Conservation (phyloP, 1,284 basidiomycete species). For the Naganishia sp. region DNA sequence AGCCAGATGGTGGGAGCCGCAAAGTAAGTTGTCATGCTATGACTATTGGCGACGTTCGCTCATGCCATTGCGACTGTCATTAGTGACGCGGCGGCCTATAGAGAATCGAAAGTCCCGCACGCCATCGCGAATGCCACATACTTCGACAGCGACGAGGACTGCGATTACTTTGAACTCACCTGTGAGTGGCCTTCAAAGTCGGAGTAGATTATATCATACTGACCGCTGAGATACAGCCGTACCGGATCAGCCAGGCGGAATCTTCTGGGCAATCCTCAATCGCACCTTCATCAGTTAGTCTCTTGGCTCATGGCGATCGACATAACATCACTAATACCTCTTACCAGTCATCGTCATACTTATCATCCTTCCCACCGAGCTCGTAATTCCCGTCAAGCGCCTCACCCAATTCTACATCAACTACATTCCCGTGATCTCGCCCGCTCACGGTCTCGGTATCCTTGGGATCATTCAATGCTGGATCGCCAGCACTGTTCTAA, state of each 20-base stretch:
- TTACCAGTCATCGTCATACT: constrained; percentile 65
- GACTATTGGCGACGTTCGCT: not conserved
- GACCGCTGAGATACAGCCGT: constrained; percentile 58
- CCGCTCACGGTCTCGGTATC: constrained; percentile 76
- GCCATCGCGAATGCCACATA: constrained; percentile 4
- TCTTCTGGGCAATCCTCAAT: constrained; percentile 81
- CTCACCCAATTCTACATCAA: constrained; percentile 64
- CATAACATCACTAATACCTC: not conserved
- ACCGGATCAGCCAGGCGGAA: constrained; percentile 79
- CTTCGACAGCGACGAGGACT: constrained; percentile 52
- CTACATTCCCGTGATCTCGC: constrained; percentile 82
- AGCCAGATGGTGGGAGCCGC: constrained; percentile 78
- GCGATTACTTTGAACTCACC: constrained; percentile 71
- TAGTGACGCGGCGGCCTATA: constrained; percentile 67
- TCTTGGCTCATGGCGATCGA: not conserved
- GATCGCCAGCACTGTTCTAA: constrained; percentile 75
- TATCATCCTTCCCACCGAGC: constrained; percentile 68
- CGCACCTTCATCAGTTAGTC: constrained; percentile 67
- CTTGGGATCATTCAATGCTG: constrained; percentile 79
- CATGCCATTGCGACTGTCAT: not conserved
- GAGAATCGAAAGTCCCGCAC: constrained; percentile 34
- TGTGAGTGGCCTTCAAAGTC: constrained; percentile 24
- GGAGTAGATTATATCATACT: not conserved
- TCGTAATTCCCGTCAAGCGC: constrained; percentile 54
- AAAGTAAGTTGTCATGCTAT: constrained; percentile 51